phyloP scores from a whole-genome alignment of 169 alveolate genomes.

The Eimeria acervulina region DNA sequence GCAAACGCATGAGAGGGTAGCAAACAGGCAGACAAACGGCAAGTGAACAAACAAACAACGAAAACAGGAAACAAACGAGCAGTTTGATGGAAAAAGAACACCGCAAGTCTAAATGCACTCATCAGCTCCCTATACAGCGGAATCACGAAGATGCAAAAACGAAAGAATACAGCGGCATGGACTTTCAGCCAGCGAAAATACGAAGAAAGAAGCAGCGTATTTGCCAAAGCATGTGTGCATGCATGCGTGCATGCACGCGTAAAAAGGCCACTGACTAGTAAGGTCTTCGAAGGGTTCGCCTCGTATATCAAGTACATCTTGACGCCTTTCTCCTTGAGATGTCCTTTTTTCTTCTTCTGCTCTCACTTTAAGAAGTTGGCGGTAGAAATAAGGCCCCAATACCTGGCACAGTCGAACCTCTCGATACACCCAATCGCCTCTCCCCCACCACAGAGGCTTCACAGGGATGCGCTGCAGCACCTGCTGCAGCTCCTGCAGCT shows the following conservation, averaged over 20 bases:
- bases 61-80: background rate
- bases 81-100: background rate
- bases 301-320: background rate
- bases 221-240: background rate
- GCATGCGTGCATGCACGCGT: background rate
- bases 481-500: conserved; percentile 5
- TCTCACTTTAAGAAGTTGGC: conserved; percentile 13
- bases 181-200: background rate
- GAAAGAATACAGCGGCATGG: background rate
- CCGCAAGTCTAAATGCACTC: background rate
- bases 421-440: conserved; percentile 46
- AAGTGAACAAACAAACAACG: background rate
- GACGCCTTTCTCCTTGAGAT: background rate
- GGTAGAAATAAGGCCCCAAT: conserved; percentile 45
- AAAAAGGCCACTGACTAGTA: background rate
- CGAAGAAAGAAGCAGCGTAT: no score
- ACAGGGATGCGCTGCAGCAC: conserved; percentile 57
- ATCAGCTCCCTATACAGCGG: background rate
- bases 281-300: conserved; percentile 58
- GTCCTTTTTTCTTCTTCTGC: background rate
- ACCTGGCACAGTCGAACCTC: conserved; percentile 41
- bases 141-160: background rate
- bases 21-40: background rate
- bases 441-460: conserved; percentile 57
- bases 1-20: background rate